Conservation (phyloP, 2,329 filamentous ascomycete species). For the Daldinia sp. region DNA sequence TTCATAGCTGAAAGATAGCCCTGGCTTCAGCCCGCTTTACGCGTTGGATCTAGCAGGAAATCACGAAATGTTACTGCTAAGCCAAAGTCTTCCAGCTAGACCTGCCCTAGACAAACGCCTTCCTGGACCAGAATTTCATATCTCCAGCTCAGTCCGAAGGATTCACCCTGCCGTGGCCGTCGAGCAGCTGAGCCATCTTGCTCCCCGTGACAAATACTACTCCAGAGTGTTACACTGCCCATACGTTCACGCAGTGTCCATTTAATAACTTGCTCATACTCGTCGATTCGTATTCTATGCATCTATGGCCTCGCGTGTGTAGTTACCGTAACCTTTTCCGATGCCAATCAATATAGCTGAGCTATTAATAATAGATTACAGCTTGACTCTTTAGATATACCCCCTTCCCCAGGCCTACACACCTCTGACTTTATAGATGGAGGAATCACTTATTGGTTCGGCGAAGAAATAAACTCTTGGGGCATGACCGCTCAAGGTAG, state of each 20-base stretch:
- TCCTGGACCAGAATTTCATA: background rate
- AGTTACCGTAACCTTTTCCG: background rate
- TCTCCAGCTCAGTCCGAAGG: conserved; percentile 7
- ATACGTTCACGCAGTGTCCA: conserved; percentile 1
- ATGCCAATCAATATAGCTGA: no score
- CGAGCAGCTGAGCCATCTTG: background rate
- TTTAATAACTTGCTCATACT: conserved; percentile 1
- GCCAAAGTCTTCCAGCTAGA: background rate
- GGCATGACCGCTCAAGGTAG: background rate
- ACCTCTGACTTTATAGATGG: background rate
- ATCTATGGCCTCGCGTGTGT: background rate
- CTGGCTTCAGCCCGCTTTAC: conserved; percentile 1
- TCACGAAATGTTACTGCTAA: background rate
- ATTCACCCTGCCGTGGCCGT: background rate
- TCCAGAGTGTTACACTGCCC: conserved; percentile 2
- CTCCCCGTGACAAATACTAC: background rate
- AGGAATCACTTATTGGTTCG: background rate
- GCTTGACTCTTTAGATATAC: background rate
- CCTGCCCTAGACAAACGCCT: background rate
- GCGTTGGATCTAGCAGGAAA: background rate
- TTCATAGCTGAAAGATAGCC: conserved; percentile 26
- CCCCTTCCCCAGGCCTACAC: background rate
- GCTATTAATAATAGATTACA: background rate
- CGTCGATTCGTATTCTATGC: background rate
- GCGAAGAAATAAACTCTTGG: background rate